phyloP scores from a whole-genome alignment of 306 rosid genomes.

The Rosa chinensis region DNA sequence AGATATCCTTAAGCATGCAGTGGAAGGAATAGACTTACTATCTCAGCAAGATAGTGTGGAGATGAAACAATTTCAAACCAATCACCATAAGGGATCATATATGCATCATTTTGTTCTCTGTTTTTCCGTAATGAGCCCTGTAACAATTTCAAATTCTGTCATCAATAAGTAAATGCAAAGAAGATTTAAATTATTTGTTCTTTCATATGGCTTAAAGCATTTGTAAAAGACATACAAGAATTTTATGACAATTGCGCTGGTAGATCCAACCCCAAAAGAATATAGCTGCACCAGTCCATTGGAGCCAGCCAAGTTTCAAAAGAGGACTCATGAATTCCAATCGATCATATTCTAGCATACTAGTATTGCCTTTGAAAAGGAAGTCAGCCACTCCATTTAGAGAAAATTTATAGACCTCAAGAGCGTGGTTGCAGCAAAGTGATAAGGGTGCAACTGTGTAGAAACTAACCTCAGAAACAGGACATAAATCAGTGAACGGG shows the following conservation, averaged over 20 bases:
- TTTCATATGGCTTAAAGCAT: background rate
- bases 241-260: slow-evolving; percentile 65
- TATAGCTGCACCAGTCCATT: slow-evolving; percentile 65
- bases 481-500: slow-evolving; percentile 31
- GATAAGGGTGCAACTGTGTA: slow-evolving; percentile 76
- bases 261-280: slow-evolving; percentile 89
- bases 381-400: slow-evolving; percentile 44
- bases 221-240: slow-evolving; percentile 54
- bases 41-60: slow-evolving; percentile 87
- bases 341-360: slow-evolving; percentile 52
- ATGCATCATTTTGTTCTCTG: slow-evolving; percentile 48
- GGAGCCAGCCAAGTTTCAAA: slow-evolving; percentile 65
- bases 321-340: slow-evolving; percentile 58
- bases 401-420: slow-evolving; percentile 52
- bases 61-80: slow-evolving; percentile 86
- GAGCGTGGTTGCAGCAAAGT: slow-evolving; percentile 65
- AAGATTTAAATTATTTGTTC: background rate
- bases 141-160: slow-evolving; percentile 26
- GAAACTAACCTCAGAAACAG: slow-evolving; percentile 63
- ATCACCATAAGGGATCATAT: slow-evolving; percentile 75
- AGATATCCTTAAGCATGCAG: background rate
- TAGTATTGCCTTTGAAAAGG: slow-evolving; percentile 67
- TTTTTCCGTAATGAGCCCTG: slow-evolving; percentile 75
- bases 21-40: slow-evolving; percentile 44
- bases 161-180: background rate